phyloP scores from a whole-genome alignment of 148 eudicot genomes.

The Agrostemma githago region DNA sequence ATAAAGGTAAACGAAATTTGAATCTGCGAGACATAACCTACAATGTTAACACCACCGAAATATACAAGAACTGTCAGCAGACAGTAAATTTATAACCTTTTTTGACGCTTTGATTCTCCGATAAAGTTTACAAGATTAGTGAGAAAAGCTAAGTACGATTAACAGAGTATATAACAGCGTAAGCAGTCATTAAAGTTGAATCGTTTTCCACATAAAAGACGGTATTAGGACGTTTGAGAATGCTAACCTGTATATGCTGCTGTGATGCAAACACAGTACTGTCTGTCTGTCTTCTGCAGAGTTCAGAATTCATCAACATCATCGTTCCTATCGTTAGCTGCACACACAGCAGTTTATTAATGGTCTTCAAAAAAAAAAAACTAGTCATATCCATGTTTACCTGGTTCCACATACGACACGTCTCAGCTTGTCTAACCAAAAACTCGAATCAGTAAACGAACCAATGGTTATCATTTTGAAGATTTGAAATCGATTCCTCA shows the following conservation, averaged over 20 bases:
- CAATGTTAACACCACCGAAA: background rate
- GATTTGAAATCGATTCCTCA: constrained; percentile 1
- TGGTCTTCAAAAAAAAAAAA: too few relatives aligned
- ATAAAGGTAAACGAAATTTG: too few relatives aligned
- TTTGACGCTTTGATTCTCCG: background rate
- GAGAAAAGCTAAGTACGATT: too few relatives aligned
- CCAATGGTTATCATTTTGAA: background rate
- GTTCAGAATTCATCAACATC: background rate
- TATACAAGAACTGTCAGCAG: background rate
- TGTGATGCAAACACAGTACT: background rate
- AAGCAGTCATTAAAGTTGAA: background rate
- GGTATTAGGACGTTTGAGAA: background rate
- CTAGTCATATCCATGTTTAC: background rate
- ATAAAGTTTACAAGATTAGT: background rate
- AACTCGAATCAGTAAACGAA: background rate
- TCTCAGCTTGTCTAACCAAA: background rate
- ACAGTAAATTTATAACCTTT: too few relatives aligned
- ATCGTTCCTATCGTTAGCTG: background rate
- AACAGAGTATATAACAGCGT: too few relatives aligned
- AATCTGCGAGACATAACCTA: too few relatives aligned
- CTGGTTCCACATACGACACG: background rate
- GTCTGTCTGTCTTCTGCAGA: background rate
- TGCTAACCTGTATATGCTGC: background rate
- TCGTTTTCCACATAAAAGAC: background rate
- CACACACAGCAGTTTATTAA: background rate